Percentiles rank a stretch among this genome's conserved stretches.
Conservation (phyloP, 2,329 filamentous ascomycete species). For the Teratosphaeria gauchensis region DNA sequence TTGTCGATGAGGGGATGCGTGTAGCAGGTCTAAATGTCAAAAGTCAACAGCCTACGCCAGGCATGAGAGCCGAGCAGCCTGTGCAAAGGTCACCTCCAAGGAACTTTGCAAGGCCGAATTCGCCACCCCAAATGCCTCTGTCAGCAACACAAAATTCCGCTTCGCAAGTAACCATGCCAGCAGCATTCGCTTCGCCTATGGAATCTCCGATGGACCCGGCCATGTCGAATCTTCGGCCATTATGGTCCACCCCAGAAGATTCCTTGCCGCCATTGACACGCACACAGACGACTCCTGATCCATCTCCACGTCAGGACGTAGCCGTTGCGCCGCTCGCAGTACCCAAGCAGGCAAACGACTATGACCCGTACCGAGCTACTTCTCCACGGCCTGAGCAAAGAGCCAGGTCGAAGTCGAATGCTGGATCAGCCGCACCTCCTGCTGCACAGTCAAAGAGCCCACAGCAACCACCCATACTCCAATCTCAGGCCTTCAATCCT, state of each 20-base stretch:
- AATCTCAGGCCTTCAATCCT: background rate
- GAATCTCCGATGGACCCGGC: slow-evolving; percentile 27
- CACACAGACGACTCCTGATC: slow-evolving; percentile 4
- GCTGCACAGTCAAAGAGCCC: background rate
- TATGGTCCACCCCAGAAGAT: background rate
- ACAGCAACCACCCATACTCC: background rate
- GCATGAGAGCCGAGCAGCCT: slow-evolving; percentile 17
- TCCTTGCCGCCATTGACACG: background rate
- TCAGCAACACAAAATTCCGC: background rate
- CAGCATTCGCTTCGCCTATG: slow-evolving; percentile 6
- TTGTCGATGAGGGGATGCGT: slow-evolving; percentile 17
- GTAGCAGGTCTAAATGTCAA: slow-evolving; percentile 15
- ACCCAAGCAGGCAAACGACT: slow-evolving; percentile 4
- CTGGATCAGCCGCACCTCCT: background rate
- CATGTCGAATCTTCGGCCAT: slow-evolving; percentile 3
- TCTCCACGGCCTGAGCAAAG: slow-evolving; percentile 3
- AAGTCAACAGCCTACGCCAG: slow-evolving; percentile 13
- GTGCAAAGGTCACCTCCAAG: slow-evolving; percentile 11
- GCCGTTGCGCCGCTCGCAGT: background rate
- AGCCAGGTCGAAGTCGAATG: slow-evolving; percentile 5
- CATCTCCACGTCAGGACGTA: slow-evolving; percentile 1
- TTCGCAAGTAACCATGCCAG: slow-evolving; percentile 1
- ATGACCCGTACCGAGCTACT: slow-evolving; percentile 7
- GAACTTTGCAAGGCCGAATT: slow-evolving; percentile 8
- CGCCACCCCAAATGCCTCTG: slow-evolving; percentile 1